These are phyloP conservation scores for Irpex sp. DNA, from an alignment of 1,284 basidiomycete genomes.

Conservation along the genomic window DNA sequence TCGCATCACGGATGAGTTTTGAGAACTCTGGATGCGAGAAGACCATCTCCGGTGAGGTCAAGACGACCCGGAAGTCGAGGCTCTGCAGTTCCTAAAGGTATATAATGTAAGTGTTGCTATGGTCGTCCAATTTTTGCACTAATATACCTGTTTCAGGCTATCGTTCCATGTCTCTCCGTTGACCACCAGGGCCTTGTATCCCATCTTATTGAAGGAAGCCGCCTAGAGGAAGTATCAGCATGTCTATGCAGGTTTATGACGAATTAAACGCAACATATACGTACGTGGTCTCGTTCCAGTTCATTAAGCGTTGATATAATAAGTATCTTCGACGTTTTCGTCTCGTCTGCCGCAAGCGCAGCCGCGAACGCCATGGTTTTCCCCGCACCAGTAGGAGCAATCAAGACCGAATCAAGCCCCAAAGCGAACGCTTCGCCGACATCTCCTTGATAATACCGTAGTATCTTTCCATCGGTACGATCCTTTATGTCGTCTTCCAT, in stretches of 20 bases:
- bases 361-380: slow-evolving; percentile 35
- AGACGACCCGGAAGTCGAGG: slow-evolving; percentile 22
- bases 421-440: slow-evolving; percentile 29
- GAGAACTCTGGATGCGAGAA: slow-evolving; percentile 27
- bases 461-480: slow-evolving; percentile 5
- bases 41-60: slow-evolving; percentile 35
- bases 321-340: slow-evolving; percentile 20
- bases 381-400: slow-evolving; percentile 31
- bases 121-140: neutral
- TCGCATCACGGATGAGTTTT: slow-evolving; percentile 15
- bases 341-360: slow-evolving; percentile 20
- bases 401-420: slow-evolving; percentile 29
- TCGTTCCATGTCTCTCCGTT: slow-evolving; percentile 29
- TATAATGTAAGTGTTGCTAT: neutral
- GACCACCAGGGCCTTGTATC: slow-evolving; percentile 25
- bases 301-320: slow-evolving; percentile 32
- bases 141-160: slow-evolving; percentile 19
- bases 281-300: slow-evolving; percentile 24
- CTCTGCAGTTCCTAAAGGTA: slow-evolving; percentile 20
- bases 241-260: neutral
- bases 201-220: slow-evolving; percentile 23
- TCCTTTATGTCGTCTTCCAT: neutral
- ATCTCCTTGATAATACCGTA: slow-evolving; percentile 32
- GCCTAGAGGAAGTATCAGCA: slow-evolving; percentile 10
- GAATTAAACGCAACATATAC: neutral